Conservation (phyloP, 306 rosid genomes). For the Medicago lupulina region DNA sequence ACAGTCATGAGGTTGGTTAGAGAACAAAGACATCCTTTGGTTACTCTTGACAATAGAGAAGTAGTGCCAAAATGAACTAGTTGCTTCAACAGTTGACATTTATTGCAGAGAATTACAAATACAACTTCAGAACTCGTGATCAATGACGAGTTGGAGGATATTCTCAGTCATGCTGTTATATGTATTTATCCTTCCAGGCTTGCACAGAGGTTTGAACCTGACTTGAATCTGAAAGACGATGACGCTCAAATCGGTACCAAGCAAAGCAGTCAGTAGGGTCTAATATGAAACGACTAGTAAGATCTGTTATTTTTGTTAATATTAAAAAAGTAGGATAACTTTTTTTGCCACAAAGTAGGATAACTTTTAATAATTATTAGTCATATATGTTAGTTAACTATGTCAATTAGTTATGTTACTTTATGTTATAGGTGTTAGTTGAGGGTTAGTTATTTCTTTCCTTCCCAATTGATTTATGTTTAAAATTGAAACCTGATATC, state of each 20-base stretch:
- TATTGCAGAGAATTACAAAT: neutral
- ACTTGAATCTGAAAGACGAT: neutral
- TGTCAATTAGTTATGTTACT: too few species aligned
- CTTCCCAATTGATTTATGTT: neutral
- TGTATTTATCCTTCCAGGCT: neutral
- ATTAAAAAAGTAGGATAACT: neutral
- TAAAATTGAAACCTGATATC: neutral
- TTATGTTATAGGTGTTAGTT: too few species aligned
- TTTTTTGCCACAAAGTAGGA: neutral
- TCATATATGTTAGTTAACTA: neutral
- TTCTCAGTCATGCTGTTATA: constrained; percentile 1
- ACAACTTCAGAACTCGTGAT: neutral
- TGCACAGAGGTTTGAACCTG: neutral
- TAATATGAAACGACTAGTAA: neutral
- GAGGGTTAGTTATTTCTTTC: too few species aligned
- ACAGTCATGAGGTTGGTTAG: neutral
- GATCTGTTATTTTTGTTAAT: neutral
- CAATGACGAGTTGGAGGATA: neutral
- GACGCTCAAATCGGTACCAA: neutral
- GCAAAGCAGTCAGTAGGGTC: neutral
- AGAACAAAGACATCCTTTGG: neutral
- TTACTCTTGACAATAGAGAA: neutral
- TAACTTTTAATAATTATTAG: neutral
- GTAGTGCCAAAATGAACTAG: neutral
- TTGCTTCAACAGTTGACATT: neutral